Evolutionary conservation across 2,329 filamentous ascomycete species (phyloP).

Genomic region (Dryadomyces sulphureus): DNA sequence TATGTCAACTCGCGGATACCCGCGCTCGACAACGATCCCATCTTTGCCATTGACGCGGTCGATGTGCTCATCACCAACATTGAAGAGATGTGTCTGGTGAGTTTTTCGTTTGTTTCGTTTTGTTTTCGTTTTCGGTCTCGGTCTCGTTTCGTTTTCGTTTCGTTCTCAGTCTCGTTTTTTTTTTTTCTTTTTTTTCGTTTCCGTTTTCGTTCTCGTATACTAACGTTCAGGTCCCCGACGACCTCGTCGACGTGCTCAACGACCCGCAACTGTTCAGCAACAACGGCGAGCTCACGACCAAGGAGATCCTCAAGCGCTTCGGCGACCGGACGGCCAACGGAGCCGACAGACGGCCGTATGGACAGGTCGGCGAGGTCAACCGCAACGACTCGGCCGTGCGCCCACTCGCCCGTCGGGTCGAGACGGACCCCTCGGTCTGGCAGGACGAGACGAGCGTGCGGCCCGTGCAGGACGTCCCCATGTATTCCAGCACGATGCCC

Average conservation of each 20-base stretch:
- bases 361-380: slow-evolving; percentile 42
- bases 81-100: slow-evolving; percentile 92
- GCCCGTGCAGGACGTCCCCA: slow-evolving; percentile 49
- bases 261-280: slow-evolving; percentile 72
- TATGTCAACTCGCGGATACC: slow-evolving; percentile 53
- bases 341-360: slow-evolving; percentile 41
- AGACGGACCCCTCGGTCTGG: slow-evolving; percentile 76
- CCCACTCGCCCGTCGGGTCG: slow-evolving; percentile 49
- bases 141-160: no score
- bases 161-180: no score
- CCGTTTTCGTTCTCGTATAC: neutral
- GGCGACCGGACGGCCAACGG: slow-evolving; percentile 48
- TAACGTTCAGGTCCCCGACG: slow-evolving; percentile 65
- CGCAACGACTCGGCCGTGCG: slow-evolving; percentile 42
- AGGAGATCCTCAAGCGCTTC: slow-evolving; percentile 90
- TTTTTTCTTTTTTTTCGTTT: neutral
- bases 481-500: slow-evolving; percentile 15
- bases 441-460: slow-evolving; percentile 74
- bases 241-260: slow-evolving; percentile 72
- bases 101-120: slow-evolving; percentile 18
- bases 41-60: slow-evolving; percentile 85
- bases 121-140: no score
- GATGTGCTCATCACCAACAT: slow-evolving; percentile 84
- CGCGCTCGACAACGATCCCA: slow-evolving; percentile 71
- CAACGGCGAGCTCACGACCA: slow-evolving; percentile 79